Base-by-base conservation (phyloP, 257 asterid genomes). In the Eustoma russellianum region DNA sequence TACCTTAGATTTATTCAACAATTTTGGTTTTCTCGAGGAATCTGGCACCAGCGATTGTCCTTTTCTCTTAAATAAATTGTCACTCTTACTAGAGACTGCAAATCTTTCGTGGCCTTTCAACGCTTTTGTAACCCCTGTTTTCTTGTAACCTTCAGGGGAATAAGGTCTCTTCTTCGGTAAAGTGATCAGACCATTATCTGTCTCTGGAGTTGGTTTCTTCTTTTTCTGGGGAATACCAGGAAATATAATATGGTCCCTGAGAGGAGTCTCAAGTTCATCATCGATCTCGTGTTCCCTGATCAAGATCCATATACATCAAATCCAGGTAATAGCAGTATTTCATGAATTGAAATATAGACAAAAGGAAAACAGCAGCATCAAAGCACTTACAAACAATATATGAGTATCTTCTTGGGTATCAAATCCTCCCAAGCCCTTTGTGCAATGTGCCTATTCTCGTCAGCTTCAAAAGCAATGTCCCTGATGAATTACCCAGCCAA, bases 381-480 rank as follows among this genome's bases (percentile, higher is more conserved):
- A 57, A 48, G 47, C 48, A 74, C 95, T 76, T 69, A 92, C 99
- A 73, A 65, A 79, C 99, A 92, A 76, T 85, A 92, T 60, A 92
- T 85, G 74, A 92, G 66, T 57, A 88, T 50, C 61, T 88, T 83
- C 35, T 81, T 74, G 1, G 89, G 89, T 46, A 92, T 74, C 62
- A 92, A 83, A 33, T 50, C 77, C 33, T 70, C 79, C 98, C 99
- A 92, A 61, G 95, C 99, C 77, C 99, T 83, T 79, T 70, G 80
- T 48, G 65, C 14, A 19, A 69, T 48, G 33, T 50, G 75, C 9
- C 24, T 55, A 9, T 72, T 73, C 1, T 46, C 74, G 33, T 81
- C 74, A 0, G 70, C 73, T 43, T 77, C 84, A 55, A 68, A 72
- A 33, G 77, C 70, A 68, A 88, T 77, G 45, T 65, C 68, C 56